phyloP scores from a whole-genome alignment of 2,329 filamentous ascomycete genomes.

The Torrubiellomyces zombiae region DNA sequence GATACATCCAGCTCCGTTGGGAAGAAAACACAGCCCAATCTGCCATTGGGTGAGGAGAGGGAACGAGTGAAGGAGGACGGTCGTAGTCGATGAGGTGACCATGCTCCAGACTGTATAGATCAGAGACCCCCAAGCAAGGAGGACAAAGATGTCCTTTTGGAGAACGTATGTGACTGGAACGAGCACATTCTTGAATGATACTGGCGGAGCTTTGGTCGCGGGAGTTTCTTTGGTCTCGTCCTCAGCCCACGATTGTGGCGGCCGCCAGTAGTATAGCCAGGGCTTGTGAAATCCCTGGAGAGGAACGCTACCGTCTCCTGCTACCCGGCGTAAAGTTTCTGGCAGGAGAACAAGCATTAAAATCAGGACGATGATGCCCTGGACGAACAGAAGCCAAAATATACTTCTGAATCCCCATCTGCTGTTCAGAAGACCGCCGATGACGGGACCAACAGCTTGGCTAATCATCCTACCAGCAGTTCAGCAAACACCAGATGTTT shows the following conservation, averaged over 20 bases:
- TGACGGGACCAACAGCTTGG: constrained; percentile 15
- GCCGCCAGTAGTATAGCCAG: constrained; percentile 4
- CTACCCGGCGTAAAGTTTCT: constrained; percentile 13
- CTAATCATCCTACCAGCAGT: constrained; percentile 3
- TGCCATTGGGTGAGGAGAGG: constrained; percentile 8
- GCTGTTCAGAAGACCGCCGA: constrained; percentile 13
- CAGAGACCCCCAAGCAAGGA: constrained; percentile 22
- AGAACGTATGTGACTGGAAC: constrained; percentile 19
- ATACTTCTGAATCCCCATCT: constrained; percentile 14
- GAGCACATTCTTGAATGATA: constrained; percentile 15
- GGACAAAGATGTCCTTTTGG: constrained; percentile 26
- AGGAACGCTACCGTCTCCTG: constrained; percentile 10
- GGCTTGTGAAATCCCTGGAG: constrained; percentile 12
- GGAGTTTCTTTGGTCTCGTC: constrained; percentile 1
- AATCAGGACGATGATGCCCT: constrained; percentile 8
- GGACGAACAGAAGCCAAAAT: constrained; percentile 13
- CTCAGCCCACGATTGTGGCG: not conserved
- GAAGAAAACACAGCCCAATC: constrained; percentile 11
- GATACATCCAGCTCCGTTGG: constrained; percentile 11
- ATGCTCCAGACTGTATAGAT: constrained; percentile 27
- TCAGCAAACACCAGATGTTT: not conserved
- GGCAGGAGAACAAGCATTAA: constrained; percentile 11
- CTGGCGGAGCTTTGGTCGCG: no score
- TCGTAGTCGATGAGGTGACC: constrained; percentile 23
- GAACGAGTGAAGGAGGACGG: constrained; percentile 15